Evolutionary conservation across 129 eudicot genomes (phyloP).

Genomic region (Erigeron canadensis): DNA sequence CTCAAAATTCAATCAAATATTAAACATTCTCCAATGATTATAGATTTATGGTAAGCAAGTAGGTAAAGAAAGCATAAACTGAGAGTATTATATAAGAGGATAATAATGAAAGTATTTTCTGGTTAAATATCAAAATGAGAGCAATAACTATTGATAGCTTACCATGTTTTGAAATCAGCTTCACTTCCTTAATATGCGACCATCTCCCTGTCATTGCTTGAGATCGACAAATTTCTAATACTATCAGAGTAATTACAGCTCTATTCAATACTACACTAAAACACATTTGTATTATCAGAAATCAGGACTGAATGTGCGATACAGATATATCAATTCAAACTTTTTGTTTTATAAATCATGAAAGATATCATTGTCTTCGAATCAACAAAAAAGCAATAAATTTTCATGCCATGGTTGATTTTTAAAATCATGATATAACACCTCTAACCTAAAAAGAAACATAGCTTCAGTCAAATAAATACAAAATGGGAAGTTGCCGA

Average conservation of each 20-base stretch:
- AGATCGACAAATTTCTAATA: conserved; percentile 39
- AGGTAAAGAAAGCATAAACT: no score
- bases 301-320: not conserved
- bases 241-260: conserved; percentile 39
- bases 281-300: conserved; percentile 30
- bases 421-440: no score
- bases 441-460: no score
- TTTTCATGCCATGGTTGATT: no score
- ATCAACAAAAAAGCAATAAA: no score
- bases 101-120: not conserved
- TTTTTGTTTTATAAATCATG: not conserved
- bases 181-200: conserved; percentile 28
- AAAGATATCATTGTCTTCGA: no score
- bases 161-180: conserved; percentile 32
- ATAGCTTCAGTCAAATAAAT: no score
- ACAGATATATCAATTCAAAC: not conserved
- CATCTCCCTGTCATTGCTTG: conserved; percentile 28
- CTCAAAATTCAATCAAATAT: not conserved
- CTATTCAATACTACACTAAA: conserved; percentile 33
- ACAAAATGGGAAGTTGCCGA: no score
- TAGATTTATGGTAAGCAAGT: not conserved
- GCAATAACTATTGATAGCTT: conserved; percentile 17
- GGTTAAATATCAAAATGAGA: no score
- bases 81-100: not conserved
- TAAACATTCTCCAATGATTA: not conserved